phyloP scores from a whole-genome alignment of 805 yeast genomes.

The Kregervanrija delftensis region DNA sequence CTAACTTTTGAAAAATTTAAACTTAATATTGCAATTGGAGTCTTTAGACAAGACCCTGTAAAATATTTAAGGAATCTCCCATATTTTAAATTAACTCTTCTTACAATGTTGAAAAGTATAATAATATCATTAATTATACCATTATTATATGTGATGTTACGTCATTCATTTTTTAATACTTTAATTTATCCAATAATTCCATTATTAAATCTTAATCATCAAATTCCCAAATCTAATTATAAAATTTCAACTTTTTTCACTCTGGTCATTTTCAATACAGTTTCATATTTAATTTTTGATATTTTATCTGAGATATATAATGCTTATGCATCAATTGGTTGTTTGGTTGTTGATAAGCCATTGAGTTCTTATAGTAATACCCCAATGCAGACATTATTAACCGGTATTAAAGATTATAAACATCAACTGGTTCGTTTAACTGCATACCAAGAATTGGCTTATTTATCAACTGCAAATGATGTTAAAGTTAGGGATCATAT shows the following conservation, averaged over 20 bases:
- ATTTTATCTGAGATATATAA: conserved; percentile 48
- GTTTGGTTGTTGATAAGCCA: conserved; percentile 59
- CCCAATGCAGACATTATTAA: conserved; percentile 55
- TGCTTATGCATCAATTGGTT: conserved; percentile 66
- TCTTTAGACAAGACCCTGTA: conserved; percentile 35
- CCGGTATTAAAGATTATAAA: conserved; percentile 51
- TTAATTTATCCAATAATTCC: conserved; percentile 26
- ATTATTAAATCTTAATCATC: conserved; percentile 31
- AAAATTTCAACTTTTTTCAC: conserved; percentile 26
- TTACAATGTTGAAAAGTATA: conserved; percentile 32
- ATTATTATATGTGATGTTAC: conserved; percentile 26
- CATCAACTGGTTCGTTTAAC: conserved; percentile 46
- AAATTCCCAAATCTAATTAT: conserved; percentile 33
- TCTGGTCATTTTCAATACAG: conserved; percentile 24
- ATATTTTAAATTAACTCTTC: conserved; percentile 15
- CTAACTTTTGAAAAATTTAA: conserved; percentile 48
- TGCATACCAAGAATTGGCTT: conserved; percentile 72
- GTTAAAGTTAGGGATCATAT: conserved; percentile 44
- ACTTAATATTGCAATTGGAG: conserved; percentile 39
- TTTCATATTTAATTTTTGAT: conserved; percentile 45
- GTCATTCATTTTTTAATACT: conserved; percentile 36
- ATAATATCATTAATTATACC: conserved; percentile 26
- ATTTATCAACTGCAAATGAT: conserved; percentile 46
- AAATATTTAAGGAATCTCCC: conserved; percentile 13
- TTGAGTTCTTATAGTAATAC: conserved; percentile 52